Evolutionary conservation across 2,329 filamentous ascomycete genomes (phyloP).

Genomic region (Myriangium duriaei): DNA sequence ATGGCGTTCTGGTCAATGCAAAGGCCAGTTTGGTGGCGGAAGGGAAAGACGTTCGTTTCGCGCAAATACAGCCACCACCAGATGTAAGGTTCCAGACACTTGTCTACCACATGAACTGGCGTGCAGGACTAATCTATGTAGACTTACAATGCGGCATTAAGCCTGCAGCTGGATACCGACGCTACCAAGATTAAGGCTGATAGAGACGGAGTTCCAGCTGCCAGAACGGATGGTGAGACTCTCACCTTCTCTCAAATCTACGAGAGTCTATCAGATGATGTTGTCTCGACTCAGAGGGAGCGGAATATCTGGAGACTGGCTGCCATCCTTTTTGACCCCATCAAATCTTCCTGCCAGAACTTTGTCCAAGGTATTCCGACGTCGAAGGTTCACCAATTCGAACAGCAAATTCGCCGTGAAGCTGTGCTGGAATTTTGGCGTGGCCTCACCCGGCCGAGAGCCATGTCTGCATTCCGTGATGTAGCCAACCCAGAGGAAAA

Average conservation of each 20-base stretch:
- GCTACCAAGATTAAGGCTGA: conserved; percentile 31
- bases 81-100: conserved; percentile 24
- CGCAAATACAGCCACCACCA: conserved; percentile 42
- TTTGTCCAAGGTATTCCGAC: conserved; percentile 28
- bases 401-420: conserved; percentile 36
- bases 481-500: conserved; percentile 64
- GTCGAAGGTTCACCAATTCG: conserved; percentile 30
- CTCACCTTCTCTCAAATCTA: conserved; percentile 40
- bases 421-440: conserved; percentile 57
- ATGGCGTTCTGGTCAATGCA: conserved; percentile 41
- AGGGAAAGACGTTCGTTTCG: conserved; percentile 51
- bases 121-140: background rate
- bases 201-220: conserved; percentile 28
- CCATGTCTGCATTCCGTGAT: conserved; percentile 38
- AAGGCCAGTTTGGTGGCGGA: conserved; percentile 50
- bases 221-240: background rate
- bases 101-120: conserved; percentile 14
- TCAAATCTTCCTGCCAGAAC: conserved; percentile 22
- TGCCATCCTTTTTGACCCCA: conserved; percentile 73
- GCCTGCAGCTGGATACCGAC: conserved; percentile 24
- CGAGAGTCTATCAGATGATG: conserved; percentile 15
- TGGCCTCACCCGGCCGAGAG: conserved; percentile 27
- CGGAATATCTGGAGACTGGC: conserved; percentile 74
- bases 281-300: conserved; percentile 39
- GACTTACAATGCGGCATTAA: background rate